A percentile compares a stretch with the other conserved stretches of the same genome.
Evolutionary conservation across 2,329 filamentous ascomycete genomes (phyloP).

Genomic region (Fusarium sp.): DNA sequence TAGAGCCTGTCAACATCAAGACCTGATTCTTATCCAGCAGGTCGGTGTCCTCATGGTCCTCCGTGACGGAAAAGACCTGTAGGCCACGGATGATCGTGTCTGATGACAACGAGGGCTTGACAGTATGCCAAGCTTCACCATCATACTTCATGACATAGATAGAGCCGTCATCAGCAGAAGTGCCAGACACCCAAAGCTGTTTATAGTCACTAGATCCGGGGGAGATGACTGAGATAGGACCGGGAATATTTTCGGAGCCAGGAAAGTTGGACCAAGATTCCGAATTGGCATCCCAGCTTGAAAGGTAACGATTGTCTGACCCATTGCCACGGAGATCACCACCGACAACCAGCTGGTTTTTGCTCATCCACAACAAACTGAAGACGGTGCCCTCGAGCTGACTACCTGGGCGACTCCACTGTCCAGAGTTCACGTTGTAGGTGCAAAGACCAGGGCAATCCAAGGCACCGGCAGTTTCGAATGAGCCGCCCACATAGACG

Average conservation of each 20-base stretch:
- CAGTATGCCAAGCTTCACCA: constrained; percentile 75
- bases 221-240: constrained; percentile 81
- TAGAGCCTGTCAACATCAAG: constrained; percentile 85
- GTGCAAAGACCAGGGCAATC: constrained; percentile 85
- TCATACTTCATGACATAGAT: constrained; percentile 87
- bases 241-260: constrained; percentile 76
- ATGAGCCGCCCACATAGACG: constrained; percentile 88
- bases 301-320: constrained; percentile 72
- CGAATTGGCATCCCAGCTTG: constrained; percentile 76
- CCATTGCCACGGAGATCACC: constrained; percentile 79
- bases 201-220: constrained; percentile 78
- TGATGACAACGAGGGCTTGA: constrained; percentile 71
- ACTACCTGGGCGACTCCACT: constrained; percentile 85
- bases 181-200: constrained; percentile 86
- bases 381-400: constrained; percentile 78
- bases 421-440: constrained; percentile 75
- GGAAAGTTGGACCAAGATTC: constrained; percentile 74
- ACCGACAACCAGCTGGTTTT: constrained; percentile 78
- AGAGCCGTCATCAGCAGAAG: constrained; percentile 69
- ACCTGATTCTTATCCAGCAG: constrained; percentile 75
- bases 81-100: constrained; percentile 80
- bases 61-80: constrained; percentile 80
- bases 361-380: constrained; percentile 79
- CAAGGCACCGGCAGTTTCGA: constrained; percentile 84
- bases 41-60: constrained; percentile 72